phyloP scores from a whole-genome alignment of 2,329 filamentous ascomycete genomes.

The Colletotrichum magnum region DNA sequence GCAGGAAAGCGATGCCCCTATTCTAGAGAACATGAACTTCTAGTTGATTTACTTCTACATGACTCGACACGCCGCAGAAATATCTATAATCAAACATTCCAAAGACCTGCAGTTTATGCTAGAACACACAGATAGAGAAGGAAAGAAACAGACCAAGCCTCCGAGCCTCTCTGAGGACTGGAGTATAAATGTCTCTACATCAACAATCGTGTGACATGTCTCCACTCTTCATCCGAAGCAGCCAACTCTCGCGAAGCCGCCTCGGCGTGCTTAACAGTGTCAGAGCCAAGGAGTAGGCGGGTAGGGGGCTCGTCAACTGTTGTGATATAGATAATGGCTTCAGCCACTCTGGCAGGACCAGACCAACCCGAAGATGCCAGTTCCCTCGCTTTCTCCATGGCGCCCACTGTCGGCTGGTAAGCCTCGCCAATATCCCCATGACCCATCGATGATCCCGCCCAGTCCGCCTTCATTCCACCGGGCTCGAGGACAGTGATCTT shows the following conservation, averaged over 20 bases:
- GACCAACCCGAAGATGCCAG: neutral
- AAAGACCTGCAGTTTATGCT: no score
- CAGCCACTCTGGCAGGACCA: neutral
- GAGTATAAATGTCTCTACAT: neutral
- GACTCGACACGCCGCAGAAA: no score
- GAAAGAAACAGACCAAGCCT: no score
- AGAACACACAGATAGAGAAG: no score
- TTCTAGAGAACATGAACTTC: conserved; percentile 11
- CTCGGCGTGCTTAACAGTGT: neutral
- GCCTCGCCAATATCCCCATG: conserved; percentile 49
- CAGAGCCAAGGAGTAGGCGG: neutral
- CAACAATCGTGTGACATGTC: neutral
- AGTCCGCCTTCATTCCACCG: conserved; percentile 58
- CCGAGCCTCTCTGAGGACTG: neutral
- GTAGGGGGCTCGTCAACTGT: neutral
- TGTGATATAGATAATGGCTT: neutral
- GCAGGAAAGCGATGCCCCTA: conserved; percentile 34
- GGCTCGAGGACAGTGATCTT: conserved; percentile 57
- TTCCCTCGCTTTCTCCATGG: conserved; percentile 5
- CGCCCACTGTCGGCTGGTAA: conserved; percentile 54
- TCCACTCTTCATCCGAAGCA: conserved; percentile 6
- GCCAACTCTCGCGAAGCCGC: neutral
- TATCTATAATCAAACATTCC: no score
- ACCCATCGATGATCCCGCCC: conserved; percentile 49
- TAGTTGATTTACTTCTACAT: neutral